phyloP scores from a whole-genome alignment of 2,329 filamentous ascomycete species.

The Clarireedia homoeocarpa region DNA sequence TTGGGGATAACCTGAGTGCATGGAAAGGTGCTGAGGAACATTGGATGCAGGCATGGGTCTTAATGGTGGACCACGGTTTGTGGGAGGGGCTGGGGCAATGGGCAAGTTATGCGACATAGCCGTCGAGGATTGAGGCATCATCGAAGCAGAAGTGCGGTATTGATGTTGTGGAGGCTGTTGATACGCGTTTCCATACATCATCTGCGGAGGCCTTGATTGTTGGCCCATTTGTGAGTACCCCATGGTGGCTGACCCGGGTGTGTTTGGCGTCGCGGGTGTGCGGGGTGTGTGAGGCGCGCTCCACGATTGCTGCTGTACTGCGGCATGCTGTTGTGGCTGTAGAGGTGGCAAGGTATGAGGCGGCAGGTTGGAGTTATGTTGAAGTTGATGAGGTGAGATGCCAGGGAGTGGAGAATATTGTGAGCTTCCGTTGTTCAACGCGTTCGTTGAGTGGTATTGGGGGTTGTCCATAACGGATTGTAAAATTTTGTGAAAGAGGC shows the following conservation, averaged over 20 bases:
- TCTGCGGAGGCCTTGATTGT: slow-evolving; percentile 19
- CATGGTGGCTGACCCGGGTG: slow-evolving; percentile 48
- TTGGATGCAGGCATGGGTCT: slow-evolving; percentile 61
- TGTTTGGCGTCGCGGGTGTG: slow-evolving; percentile 55
- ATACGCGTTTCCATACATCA: slow-evolving; percentile 24
- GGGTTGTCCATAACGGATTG: slow-evolving; percentile 21
- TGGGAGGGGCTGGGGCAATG: slow-evolving; percentile 62
- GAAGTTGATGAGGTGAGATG: slow-evolving; percentile 31
- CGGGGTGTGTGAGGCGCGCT: slow-evolving; percentile 47
- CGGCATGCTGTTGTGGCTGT: slow-evolving; percentile 38
- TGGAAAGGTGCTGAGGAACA: slow-evolving; percentile 39
- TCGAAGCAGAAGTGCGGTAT: slow-evolving; percentile 48
- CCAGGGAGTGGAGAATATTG: slow-evolving; percentile 25
- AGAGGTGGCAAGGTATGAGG: slow-evolving; percentile 50
- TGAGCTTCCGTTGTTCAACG: slow-evolving; percentile 24
- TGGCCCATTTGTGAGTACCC: slow-evolving; percentile 48
- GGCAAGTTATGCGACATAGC: slow-evolving; percentile 66
- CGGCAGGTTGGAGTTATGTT: slow-evolving; percentile 35
- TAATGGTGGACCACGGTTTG: slow-evolving; percentile 44
- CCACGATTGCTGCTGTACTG: slow-evolving; percentile 48
- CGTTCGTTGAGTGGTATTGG: slow-evolving; percentile 26
- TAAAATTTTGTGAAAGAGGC: neutral
- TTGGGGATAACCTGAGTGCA: slow-evolving; percentile 51
- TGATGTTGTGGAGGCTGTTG: slow-evolving; percentile 20
- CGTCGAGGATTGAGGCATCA: slow-evolving; percentile 60